These are phyloP conservation scores for Fallopia convolvulus DNA, from an alignment of 148 eudicot genomes.

Conservation along the genomic window DNA sequence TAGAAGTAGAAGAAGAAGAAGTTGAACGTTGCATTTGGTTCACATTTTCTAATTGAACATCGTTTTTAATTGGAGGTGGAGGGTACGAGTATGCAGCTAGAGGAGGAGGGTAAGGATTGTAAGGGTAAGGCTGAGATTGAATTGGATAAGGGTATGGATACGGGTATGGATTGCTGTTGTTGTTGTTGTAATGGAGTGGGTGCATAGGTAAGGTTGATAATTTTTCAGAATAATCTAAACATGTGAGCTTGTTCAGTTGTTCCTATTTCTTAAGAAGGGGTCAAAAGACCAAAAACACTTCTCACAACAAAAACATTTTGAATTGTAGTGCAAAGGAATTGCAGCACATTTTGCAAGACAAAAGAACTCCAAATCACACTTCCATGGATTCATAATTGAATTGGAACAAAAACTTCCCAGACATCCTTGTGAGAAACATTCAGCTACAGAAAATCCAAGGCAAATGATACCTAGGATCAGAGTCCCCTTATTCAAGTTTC, in stretches of 20 bases:
- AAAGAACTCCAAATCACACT: background rate
- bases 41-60: background rate
- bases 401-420: background rate
- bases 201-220: constrained; percentile 4
- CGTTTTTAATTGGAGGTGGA: background rate
- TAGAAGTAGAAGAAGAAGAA: background rate
- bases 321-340: background rate
- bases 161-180: background rate
- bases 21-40: background rate
- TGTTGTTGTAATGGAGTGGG: background rate
- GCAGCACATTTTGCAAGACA: background rate
- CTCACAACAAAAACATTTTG: too few relatives aligned
- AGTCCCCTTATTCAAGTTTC: background rate
- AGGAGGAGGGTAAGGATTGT: constrained; percentile 1
- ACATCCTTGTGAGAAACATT: background rate
- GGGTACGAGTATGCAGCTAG: background rate
- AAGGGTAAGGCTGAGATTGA: background rate
- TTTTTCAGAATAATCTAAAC: too few relatives aligned
- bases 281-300: too few relatives aligned
- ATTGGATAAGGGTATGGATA: constrained; percentile 4
- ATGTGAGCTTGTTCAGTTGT: too few relatives aligned
- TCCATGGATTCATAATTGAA: background rate
- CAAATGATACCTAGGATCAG: background rate
- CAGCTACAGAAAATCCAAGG: background rate
- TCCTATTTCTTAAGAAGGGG: too few relatives aligned